Base-by-base conservation (phyloP, 2,329 filamentous ascomycete species). In the Davidsoniella neocaledoniae region DNA sequence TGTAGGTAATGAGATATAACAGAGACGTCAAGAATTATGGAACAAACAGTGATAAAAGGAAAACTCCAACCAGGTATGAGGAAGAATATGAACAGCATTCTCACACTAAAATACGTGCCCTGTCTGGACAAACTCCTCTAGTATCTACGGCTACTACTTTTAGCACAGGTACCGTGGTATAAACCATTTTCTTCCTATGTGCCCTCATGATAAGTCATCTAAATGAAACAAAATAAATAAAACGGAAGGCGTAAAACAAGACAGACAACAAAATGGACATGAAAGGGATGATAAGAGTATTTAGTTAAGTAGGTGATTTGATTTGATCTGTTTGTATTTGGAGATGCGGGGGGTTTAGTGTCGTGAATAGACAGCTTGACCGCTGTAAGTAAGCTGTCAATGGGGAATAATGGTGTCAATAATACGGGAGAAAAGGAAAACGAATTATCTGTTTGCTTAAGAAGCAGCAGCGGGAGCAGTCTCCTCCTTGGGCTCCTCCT, bases 401-500 rank as follows among this genome's bases (percentile, higher is more conserved):
- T 33, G 29, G 29, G 26, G 29, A 29, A 36, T 17, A 33, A 45
- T 17, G 26, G 39, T 42, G 16, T 42, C 39, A 21, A 23, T 23
- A 42, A 42, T 23, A 23, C 8, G 9, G 43, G 43, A 29, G 43
- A 45, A 45, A 33, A 45, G 4, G 25, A 36, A 17, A 45, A 45
- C 29, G 29, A 41, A 39, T 46, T 23, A 25, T 8, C 33, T 43
- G 25, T 25, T 21, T 39, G 16, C 44, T 53, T 53, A 53, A 46
- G 51, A 53, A 43, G 51, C 51, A 48, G 51, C 70, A 55, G 67
- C 61, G 55, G 66, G 60, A 46, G 65, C 63, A 54, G 66, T 58
- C 62, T 67, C 66, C 56, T 66, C 59, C 46, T 66, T 62, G 63
- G 73, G 70, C 59, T 73, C 69, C 60, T 64, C 63, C 58, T 65